Evolutionary conservation across 768 basidiomycete genomes (phyloP).

Genomic region (Cantharellus anzutake): DNA sequence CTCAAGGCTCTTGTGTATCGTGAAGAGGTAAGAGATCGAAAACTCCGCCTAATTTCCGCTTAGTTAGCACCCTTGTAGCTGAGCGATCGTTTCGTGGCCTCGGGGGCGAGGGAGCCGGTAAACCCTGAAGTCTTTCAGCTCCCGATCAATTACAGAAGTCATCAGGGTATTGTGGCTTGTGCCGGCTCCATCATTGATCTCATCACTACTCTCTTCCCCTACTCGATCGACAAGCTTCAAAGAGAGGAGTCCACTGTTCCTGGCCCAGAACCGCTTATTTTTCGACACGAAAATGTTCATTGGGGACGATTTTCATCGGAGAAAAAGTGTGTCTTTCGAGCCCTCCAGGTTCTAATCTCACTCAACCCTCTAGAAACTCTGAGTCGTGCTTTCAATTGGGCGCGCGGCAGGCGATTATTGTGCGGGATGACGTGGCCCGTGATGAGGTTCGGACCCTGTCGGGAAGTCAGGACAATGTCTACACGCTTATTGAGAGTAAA

Average conservation of each 20-base stretch:
- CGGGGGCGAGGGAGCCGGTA: conserved; percentile 1
- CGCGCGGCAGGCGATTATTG: conserved; percentile 55
- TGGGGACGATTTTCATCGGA: neutral
- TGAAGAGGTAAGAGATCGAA: conserved; percentile 28
- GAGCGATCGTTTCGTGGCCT: neutral
- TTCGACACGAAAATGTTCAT: neutral
- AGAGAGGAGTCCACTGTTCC: conserved; percentile 25
- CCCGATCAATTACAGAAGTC: conserved; percentile 46
- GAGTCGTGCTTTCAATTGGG: conserved; percentile 34
- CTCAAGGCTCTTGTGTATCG: conserved; percentile 47
- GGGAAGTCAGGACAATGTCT: conserved; percentile 32
- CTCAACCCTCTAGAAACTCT: neutral
- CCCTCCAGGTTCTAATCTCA: neutral
- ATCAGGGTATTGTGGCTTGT: conserved; percentile 55
- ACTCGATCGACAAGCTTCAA: conserved; percentile 39
- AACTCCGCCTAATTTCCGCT: no score
- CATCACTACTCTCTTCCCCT: conserved; percentile 40
- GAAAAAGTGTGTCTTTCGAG: neutral
- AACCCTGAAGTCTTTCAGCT: conserved; percentile 30
- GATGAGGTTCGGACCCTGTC: conserved; percentile 30
- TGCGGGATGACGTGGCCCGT: conserved; percentile 36
- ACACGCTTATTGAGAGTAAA: neutral
- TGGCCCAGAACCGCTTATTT: neutral
- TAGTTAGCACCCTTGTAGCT: neutral
- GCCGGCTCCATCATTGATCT: conserved; percentile 47